A percentile compares a stretch with the other conserved stretches of the same genome.
Conservation (phyloP, 192 early-diverging fungal species). For the Backusella australiensis region DNA sequence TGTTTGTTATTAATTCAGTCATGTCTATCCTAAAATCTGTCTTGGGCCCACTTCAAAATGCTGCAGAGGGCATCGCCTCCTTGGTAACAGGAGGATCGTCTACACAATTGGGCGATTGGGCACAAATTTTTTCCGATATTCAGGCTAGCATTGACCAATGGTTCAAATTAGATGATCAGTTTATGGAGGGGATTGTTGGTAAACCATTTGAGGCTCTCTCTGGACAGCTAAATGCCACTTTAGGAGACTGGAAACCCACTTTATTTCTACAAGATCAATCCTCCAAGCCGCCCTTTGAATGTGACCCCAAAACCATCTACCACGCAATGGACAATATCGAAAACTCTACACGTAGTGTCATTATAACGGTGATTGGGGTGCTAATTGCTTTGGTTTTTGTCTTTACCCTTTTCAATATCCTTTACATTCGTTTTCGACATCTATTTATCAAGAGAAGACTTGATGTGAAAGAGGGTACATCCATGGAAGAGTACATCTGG, state of each 20-base stretch:
- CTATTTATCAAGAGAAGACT: not conserved
- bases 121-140: not conserved
- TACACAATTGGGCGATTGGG: conserved; percentile 7
- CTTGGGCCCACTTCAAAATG: conserved; percentile 18
- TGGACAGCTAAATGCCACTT: conserved; percentile 2
- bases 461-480: not conserved
- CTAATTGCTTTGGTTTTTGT: not conserved
- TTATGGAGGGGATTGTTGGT: not conserved
- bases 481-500: not conserved
- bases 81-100: not conserved
- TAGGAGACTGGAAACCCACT: not conserved
- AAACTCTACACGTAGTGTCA: not conserved
- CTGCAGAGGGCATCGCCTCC: conserved; percentile 2
- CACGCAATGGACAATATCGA: not conserved
- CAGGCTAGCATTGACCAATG: conserved; percentile 10
- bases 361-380: not conserved
- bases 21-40: conserved; percentile 10
- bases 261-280: not conserved
- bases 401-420: not conserved
- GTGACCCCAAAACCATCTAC: not conserved
- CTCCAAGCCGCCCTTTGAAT: not conserved
- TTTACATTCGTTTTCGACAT: not conserved
- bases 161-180: not conserved
- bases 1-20: conserved; percentile 21
- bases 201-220: conserved; percentile 13